Conservation (phyloP, 495 filamentous ascomycete species). For the Acidiella bohemica region DNA sequence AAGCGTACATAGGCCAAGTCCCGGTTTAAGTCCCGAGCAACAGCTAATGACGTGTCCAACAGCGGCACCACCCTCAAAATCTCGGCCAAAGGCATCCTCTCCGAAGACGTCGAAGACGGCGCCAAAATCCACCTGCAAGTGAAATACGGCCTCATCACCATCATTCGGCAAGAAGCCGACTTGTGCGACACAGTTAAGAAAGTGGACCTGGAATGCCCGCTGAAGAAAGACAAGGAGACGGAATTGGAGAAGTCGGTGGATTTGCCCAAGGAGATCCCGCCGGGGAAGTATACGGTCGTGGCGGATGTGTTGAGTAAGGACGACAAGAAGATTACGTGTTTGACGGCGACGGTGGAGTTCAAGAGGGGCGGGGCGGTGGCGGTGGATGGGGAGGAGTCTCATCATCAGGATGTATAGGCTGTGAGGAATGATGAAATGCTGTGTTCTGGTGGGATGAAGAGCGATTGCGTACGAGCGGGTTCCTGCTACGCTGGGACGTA, state of each 20-base stretch:
- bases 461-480: no score
- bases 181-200: constrained; percentile 80
- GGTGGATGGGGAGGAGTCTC: no score
- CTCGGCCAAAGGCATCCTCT: constrained; percentile 58
- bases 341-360: constrained; percentile 56
- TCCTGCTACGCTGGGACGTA: no score
- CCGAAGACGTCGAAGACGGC: constrained; percentile 53
- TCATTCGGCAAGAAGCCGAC: constrained; percentile 64
- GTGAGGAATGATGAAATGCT: no score
- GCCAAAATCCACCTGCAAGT: constrained; percentile 69
- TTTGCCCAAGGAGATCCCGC: constrained; percentile 76
- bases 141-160: constrained; percentile 85
- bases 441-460: no score
- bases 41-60: constrained; percentile 4
- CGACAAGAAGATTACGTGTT: constrained; percentile 61
- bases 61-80: constrained; percentile 75
- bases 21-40: not conserved
- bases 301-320: constrained; percentile 71
- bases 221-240: constrained; percentile 56
- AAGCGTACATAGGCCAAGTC: constrained; percentile 48
- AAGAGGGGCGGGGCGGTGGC: constrained; percentile 21
- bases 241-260: constrained; percentile 66
- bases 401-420: no score
- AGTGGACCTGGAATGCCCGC: constrained; percentile 78
- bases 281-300: constrained; percentile 74